Conservation (phyloP, 1,284 basidiomycete species). For the Sanghuangporus baumii region DNA sequence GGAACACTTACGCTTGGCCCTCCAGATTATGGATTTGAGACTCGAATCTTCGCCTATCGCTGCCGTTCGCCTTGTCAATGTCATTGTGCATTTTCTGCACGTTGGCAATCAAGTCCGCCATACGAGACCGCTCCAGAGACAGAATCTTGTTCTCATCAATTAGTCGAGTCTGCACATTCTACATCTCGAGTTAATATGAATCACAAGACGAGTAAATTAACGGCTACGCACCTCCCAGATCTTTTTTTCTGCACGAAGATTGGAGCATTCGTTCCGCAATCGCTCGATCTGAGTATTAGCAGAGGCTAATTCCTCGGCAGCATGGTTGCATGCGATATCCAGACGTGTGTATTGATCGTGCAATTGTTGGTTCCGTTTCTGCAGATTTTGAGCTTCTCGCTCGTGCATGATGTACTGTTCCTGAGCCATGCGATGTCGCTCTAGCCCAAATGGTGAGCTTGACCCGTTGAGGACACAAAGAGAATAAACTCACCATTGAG, state of each 20-base stretch:
- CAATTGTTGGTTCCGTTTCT: slow-evolving; percentile 61
- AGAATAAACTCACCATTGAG: slow-evolving; percentile 49
- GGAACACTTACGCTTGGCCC: slow-evolving; percentile 59
- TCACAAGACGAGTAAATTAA: not conserved
- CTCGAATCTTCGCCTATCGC: slow-evolving; percentile 76
- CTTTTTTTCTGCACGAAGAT: slow-evolving; percentile 85
- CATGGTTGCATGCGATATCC: slow-evolving; percentile 60
- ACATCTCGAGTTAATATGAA: slow-evolving; percentile 2
- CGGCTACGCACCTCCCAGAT: slow-evolving; percentile 73
- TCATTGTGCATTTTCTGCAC: slow-evolving; percentile 88
- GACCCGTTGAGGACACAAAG: not conserved
- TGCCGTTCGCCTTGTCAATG: slow-evolving; percentile 75
- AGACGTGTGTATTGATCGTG: slow-evolving; percentile 60
- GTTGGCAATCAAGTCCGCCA: slow-evolving; percentile 83
- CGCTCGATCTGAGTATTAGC: slow-evolving; percentile 61
- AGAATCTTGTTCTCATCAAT: slow-evolving; percentile 82
- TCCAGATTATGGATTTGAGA: slow-evolving; percentile 76
- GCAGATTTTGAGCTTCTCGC: slow-evolving; percentile 56
- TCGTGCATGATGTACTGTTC: slow-evolving; percentile 53
- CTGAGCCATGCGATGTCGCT: slow-evolving; percentile 60
- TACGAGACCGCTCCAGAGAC: slow-evolving; percentile 73
- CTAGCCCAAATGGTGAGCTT: slow-evolving; percentile 29
- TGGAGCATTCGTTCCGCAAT: slow-evolving; percentile 78
- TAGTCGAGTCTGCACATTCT: slow-evolving; percentile 75
- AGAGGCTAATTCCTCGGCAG: slow-evolving; percentile 57